Evolutionary conservation across 345 rosid genomes (phyloP).

Genomic region (Lagerstroemia speciosa): DNA sequence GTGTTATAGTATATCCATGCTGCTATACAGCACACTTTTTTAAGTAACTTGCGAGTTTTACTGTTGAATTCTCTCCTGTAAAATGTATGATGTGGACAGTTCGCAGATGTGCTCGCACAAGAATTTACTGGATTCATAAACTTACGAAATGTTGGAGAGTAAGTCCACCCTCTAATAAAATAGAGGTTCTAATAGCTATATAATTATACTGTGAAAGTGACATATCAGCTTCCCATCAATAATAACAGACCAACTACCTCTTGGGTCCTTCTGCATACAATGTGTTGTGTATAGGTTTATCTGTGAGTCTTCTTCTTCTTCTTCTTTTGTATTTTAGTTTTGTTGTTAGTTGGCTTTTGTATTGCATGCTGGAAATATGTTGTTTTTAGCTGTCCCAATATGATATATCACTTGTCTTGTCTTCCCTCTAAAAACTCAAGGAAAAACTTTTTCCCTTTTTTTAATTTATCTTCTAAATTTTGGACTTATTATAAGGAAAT

Average conservation of each 20-base stretch:
- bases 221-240: neutral
- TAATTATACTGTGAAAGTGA: constrained; percentile 23
- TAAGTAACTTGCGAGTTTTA: too few species aligned
- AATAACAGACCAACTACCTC: constrained; percentile 11
- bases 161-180: neutral
- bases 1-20: too few species aligned
- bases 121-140: too few species aligned
- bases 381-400: neutral
- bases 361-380: neutral
- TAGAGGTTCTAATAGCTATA: neutral
- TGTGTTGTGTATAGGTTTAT: neutral
- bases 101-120: too few species aligned
- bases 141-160: too few species aligned
- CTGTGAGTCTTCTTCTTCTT: neutral
- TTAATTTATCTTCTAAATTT: too few species aligned
- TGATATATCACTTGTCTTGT: neutral
- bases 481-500: too few species aligned
- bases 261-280: neutral
- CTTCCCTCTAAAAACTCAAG: neutral
- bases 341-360: neutral
- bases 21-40: too few species aligned
- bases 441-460: neutral
- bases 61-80: too few species aligned
- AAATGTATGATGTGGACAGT: too few species aligned
- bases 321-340: neutral